These are phyloP conservation scores for Labyrinthula sp. DNA, from an alignment of 352 stramenopile species.

Conservation along the genomic window DNA sequence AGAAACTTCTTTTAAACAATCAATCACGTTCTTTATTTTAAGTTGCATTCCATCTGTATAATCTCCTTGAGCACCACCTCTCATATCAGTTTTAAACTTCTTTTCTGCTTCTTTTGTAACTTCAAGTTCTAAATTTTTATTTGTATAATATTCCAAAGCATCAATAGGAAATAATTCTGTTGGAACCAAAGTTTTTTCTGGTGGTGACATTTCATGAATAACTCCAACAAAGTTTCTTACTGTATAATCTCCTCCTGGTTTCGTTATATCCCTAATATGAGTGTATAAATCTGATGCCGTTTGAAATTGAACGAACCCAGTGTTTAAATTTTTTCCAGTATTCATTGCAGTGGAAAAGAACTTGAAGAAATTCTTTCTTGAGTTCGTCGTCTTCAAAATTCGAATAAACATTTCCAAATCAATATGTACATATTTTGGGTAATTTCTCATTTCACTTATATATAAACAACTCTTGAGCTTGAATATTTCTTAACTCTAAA, in stretches of 20 bases:
- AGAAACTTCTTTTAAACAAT: no score
- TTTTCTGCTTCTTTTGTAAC: conserved; percentile 30
- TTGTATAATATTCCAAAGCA: conserved; percentile 38
- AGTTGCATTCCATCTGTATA: conserved; percentile 39
- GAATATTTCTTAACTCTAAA: no score
- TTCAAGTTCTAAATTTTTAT: conserved; percentile 37
- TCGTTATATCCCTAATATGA: conserved; percentile 31
- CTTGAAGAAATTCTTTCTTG: no score
- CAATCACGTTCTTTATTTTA: no score
- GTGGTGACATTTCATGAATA: conserved; percentile 36
- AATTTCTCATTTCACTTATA: no score
- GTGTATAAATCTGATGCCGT: conserved; percentile 2
- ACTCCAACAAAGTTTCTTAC: conserved; percentile 38
- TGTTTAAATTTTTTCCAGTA: not conserved
- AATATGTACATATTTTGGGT: no score
- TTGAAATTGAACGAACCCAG: not conserved
- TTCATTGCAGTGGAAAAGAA: no score
- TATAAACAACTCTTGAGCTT: no score
- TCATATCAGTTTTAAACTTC: conserved; percentile 31
- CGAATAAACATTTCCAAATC: no score
- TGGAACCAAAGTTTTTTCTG: conserved; percentile 33
- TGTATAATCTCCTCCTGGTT: conserved; percentile 34
- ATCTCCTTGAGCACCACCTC: conserved; percentile 38
- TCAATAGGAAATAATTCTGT: conserved; percentile 37
- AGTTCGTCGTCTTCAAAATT: no score